These are phyloP conservation scores for Diplodia scrobiculata DNA, from an alignment of 2,329 filamentous ascomycete species.

Conservation along the genomic window DNA sequence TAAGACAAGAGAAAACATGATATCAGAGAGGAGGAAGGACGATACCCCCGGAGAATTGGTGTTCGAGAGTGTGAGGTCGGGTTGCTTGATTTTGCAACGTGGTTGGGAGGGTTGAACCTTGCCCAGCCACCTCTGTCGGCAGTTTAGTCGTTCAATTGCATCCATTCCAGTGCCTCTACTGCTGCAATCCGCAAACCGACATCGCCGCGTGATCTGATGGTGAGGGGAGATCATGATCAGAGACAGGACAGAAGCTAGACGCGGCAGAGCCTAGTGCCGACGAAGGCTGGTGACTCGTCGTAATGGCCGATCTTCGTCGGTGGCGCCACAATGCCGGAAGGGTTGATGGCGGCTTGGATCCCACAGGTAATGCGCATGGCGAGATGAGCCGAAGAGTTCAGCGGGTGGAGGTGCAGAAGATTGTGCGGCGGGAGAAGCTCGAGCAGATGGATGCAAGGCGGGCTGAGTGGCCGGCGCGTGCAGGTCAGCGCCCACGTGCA, in stretches of 20 bases:
- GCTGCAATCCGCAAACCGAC: neutral
- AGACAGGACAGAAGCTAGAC: neutral
- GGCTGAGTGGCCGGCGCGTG: neutral
- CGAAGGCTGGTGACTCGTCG: neutral
- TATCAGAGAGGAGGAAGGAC: neutral
- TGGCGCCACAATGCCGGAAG: neutral
- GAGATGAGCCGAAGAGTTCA: neutral
- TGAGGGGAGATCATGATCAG: neutral
- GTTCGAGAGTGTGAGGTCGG: neutral
- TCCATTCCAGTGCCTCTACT: neutral
- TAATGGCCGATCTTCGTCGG: neutral
- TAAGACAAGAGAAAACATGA: neutral
- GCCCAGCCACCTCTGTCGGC: neutral
- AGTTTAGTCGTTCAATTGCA: neutral
- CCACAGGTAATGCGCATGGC: neutral
- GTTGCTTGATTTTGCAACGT: neutral
- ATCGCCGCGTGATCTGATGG: neutral
- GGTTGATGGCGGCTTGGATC: neutral
- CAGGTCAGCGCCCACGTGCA: conserved; percentile 9
- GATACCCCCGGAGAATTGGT: neutral
- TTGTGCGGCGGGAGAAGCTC: neutral
- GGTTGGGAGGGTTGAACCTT: neutral
- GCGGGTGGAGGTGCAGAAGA: neutral
- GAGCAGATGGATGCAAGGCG: neutral
- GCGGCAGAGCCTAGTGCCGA: neutral